These are phyloP conservation scores for Populus euphratica DNA, from an alignment of 345 rosid genomes.

Conservation along the genomic window DNA sequence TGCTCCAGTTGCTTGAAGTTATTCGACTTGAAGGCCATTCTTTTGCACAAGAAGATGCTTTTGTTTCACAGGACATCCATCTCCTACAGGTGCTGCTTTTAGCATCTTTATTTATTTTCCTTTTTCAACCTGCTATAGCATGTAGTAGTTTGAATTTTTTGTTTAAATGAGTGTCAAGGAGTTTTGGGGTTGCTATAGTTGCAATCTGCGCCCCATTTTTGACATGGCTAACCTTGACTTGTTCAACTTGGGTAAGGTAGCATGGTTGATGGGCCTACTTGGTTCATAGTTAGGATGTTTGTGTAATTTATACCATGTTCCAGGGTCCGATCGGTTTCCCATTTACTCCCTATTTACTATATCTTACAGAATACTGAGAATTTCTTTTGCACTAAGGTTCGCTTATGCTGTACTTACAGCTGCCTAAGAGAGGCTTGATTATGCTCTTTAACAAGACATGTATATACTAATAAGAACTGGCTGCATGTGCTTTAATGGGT, in stretches of 20 bases:
- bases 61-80: slow-evolving; percentile 84
- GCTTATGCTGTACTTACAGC: background rate
- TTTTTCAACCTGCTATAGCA: background rate
- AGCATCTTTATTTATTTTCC: background rate
- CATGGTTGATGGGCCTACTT: background rate
- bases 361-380: background rate
- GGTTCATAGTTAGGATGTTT: background rate
- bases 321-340: background rate
- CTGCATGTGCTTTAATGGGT: background rate
- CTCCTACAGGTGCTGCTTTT: slow-evolving; percentile 71
- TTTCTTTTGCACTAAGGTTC: background rate
- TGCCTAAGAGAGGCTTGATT: background rate
- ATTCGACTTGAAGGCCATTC: slow-evolving; percentile 94
- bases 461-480: background rate
- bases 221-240: background rate
- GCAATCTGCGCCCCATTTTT: background rate
- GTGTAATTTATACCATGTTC: background rate
- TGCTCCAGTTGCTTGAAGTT: slow-evolving; percentile 80
- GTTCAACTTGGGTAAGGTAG: background rate
- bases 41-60: slow-evolving; percentile 89
- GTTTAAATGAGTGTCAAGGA: background rate
- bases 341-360: background rate
- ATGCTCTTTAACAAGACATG: background rate
- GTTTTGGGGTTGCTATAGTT: background rate
- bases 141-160: background rate